Conservation (phyloP, 768 basidiomycete genomes). For the Pholiota conissans region DNA sequence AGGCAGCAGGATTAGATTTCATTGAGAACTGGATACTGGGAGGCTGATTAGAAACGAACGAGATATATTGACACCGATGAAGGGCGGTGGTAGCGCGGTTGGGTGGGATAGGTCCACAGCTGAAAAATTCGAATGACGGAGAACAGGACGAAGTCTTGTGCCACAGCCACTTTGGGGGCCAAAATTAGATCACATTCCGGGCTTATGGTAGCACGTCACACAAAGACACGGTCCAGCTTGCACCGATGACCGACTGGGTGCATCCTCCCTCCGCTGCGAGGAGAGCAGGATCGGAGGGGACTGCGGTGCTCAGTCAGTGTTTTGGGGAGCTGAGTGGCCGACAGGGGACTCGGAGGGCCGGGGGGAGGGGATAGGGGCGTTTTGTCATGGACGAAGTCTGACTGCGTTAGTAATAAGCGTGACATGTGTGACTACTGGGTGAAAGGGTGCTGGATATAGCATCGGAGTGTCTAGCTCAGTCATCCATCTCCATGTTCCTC, state of each 20-base stretch:
- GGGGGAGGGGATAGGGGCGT: conserved; percentile 3
- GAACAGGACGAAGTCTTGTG: neutral
- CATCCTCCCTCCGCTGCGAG: neutral
- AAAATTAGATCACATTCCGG: neutral
- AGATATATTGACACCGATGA: no score
- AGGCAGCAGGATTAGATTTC: no score
- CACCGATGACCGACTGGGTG: neutral
- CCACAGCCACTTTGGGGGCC: neutral
- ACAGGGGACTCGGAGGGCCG: neutral
- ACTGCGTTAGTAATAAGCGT: conserved; percentile 17
- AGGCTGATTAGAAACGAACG: no score
- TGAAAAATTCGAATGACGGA: neutral
- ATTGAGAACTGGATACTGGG: no score
- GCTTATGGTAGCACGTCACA: neutral
- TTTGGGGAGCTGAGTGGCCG: neutral
- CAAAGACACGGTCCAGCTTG: neutral
- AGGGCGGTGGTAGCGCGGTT: neutral
- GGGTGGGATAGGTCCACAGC: neutral
- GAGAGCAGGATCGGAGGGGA: neutral
- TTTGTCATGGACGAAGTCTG: neutral
- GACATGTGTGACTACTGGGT: conserved; percentile 14
- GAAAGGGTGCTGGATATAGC: conserved; percentile 11
- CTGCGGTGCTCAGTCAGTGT: neutral
- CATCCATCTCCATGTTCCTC: conserved; percentile 33
- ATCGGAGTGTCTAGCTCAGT: conserved; percentile 25